Evolutionary conservation across 441 rosid genomes (phyloP).

Genomic region (Manihot esculenta): DNA sequence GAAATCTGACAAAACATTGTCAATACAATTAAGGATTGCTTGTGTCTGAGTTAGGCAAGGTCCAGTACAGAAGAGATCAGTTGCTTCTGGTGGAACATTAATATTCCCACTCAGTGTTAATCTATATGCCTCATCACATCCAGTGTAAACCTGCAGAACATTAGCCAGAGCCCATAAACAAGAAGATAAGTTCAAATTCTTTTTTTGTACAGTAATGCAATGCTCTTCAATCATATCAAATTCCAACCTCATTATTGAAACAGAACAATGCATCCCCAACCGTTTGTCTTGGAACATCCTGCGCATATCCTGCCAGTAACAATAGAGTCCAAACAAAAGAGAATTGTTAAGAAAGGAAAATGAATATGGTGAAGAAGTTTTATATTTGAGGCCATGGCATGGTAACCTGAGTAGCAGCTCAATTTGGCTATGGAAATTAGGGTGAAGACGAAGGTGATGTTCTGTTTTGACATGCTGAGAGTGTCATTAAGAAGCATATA

Average conservation of each 20-base stretch:
- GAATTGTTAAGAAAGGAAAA: background rate
- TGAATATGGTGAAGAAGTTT: background rate
- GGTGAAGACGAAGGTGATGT: constrained; percentile 7
- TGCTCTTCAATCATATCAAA: background rate
- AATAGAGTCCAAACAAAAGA: background rate
- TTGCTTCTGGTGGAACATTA: constrained; percentile 48
- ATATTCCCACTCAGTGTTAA: constrained; percentile 47
- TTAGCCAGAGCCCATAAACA: background rate
- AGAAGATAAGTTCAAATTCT: background rate
- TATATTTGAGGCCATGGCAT: too few species aligned
- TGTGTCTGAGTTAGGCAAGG: constrained; percentile 58
- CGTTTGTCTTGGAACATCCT: constrained; percentile 32
- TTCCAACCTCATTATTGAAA: constrained; percentile 35
- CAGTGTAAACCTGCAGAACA: constrained; percentile 40
- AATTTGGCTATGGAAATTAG: constrained; percentile 23
- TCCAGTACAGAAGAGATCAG: constrained; percentile 50
- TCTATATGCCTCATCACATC: constrained; percentile 48
- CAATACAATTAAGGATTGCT: constrained; percentile 48
- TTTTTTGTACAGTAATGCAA: background rate
- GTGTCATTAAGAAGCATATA: constrained; percentile 1
- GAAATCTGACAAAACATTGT: constrained; percentile 43
- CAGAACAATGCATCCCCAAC: constrained; percentile 47
- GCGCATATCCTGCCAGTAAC: constrained; percentile 33
- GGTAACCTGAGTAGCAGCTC: constrained; percentile 24
- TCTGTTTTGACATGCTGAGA: background rate